Percentiles rank a stretch among this genome's conserved stretches.
Evolutionary conservation across 108 stramenopile genomes (phyloP).

Genomic region (Stephanodiscus triporus): DNA sequence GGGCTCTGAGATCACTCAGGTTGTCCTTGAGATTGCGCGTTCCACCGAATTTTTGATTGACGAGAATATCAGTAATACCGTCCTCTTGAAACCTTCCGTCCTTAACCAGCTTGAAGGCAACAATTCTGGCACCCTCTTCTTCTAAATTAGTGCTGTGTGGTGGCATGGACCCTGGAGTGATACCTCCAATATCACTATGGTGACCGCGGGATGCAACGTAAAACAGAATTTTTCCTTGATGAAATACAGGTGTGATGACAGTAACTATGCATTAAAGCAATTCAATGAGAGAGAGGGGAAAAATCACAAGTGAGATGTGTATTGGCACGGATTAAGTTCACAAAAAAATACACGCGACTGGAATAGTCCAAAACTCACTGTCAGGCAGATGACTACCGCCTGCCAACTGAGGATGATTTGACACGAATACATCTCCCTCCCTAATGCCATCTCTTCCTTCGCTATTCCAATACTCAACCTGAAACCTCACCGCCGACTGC

Average conservation of each 20-base stretch:
- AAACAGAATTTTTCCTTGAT: constrained; percentile 86
- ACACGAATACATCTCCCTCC: constrained; percentile 96
- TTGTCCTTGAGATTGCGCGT: constrained; percentile 96
- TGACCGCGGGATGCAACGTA: constrained; percentile 97
- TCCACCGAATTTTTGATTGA: constrained; percentile 83
- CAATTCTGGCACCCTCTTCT: constrained; percentile 98
- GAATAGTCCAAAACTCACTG: no score
- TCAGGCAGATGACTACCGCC: constrained; percentile 88
- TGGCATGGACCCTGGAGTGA: constrained; percentile 92
- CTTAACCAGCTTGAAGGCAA: constrained; percentile 96
- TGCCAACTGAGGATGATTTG: constrained; percentile 98
- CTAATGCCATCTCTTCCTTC: constrained; percentile 83
- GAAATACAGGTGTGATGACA: constrained; percentile 98
- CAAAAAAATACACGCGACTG: no score
- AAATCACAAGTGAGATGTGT: no score
- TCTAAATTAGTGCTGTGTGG: constrained; percentile 85
- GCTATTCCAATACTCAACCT: constrained; percentile 91
- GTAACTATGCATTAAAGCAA: no score
- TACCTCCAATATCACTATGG: constrained; percentile 97
- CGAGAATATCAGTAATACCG: constrained; percentile 91
- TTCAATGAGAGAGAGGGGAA: no score
- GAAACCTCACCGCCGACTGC: constrained; percentile 92
- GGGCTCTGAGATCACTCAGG: constrained; percentile 94
- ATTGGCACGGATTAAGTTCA: no score
- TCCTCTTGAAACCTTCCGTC: constrained; percentile 94